phyloP scores from a whole-genome alignment of 495 filamentous ascomycete species.

The Tuber calosporum region DNA sequence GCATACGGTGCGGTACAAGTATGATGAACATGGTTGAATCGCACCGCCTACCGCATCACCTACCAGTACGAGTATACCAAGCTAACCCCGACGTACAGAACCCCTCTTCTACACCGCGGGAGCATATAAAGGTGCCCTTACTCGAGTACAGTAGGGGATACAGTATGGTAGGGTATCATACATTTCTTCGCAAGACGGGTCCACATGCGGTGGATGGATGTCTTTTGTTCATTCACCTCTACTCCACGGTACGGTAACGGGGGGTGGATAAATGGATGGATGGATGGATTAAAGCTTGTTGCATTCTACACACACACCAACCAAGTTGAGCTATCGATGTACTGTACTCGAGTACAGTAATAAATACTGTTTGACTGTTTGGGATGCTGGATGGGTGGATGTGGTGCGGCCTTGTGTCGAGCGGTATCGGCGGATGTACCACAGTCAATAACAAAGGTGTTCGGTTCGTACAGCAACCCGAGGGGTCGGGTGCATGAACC shows the following conservation, averaged over 20 bases:
- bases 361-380: too few species aligned
- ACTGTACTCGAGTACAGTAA: too few species aligned
- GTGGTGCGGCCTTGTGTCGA: not conserved
- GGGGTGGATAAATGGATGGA: not conserved
- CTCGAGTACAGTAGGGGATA: not conserved
- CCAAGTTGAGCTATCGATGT: too few species aligned
- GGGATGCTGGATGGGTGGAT: not conserved
- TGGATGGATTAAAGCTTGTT: too few species aligned
- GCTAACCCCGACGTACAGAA: not conserved
- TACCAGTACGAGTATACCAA: too few species aligned
- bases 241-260: not conserved
- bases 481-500: not conserved
- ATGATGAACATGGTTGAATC: not conserved
- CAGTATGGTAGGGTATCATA: not conserved
- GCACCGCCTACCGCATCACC: too few species aligned
- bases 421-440: not conserved
- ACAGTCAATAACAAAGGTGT: not conserved
- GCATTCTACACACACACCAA: too few species aligned
- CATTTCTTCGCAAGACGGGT: not conserved
- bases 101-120: not conserved
- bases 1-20: not conserved
- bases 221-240: not conserved
- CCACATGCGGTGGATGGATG: not conserved
- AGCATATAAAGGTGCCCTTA: not conserved
- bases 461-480: not conserved